Evolutionary conservation across 257 asterid species (phyloP), one percentile per base, ranked within the genome.

Genomic region (Thymus quinquecostatus): DNA sequence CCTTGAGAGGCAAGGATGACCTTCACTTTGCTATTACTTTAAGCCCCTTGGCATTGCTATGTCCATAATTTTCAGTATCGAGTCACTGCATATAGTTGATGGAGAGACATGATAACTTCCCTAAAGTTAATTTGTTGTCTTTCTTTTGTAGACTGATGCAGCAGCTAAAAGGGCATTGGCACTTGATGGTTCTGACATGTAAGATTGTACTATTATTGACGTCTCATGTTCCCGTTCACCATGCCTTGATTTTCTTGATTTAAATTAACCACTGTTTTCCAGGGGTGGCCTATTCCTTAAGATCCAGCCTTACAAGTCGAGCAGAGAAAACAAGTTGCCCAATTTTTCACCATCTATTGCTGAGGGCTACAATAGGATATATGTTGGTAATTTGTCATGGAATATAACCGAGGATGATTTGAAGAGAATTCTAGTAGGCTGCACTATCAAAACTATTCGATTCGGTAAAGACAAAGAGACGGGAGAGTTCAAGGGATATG

Each of bases 111-210:
- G 53, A 40, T 38, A 29, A 9, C 10, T 10, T 54, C 56, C 65
- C 3, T 43, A 1, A 3, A 13, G 6, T 68, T 64, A 47, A 60
- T 79, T 71, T 64, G 13, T 59, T 51, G 9, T 71, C 68, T 28
- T 32, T 69, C 74, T 47, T 49, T 66, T 83, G 73, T 84, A 95
- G 99, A 92, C 94, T 48, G 99, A 92, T 77, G 98, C 92, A 12
- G 98, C 99, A 6, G 87, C 97, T 74, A 86, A 80, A 80, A 83
- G 99, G 82, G 98, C 98, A 27, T 82, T 92, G 83, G 92, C 89
- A 49, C 85, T 95, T 78, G 97, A 91, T 73, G 95, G 98, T 72
- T 89, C 97, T 1, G 98, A 95, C 86, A 95, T 95, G 96, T 86
- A 85, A 83, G 97, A 81, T 55, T 53, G 75, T 58, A 55, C 58